These are phyloP conservation scores for Euclidium syriacum DNA, from an alignment of 345 rosid genomes.

Conservation along the genomic window DNA sequence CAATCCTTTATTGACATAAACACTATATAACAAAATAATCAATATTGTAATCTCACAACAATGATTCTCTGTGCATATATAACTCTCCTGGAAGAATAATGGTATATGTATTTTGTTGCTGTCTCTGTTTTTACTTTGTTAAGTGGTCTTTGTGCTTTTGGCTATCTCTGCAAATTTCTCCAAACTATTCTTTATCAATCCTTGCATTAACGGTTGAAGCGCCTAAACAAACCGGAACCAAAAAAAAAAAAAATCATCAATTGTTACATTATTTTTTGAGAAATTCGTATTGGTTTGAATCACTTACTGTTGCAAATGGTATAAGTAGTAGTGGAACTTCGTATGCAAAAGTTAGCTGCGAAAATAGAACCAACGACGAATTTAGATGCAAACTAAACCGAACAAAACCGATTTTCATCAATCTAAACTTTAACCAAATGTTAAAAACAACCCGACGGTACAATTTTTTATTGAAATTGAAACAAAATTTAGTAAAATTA, in stretches of 20 bases:
- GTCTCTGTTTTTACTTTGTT: too few species aligned
- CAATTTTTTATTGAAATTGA: too few species aligned
- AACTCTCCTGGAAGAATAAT: conserved; percentile 8
- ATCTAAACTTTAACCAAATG: too few species aligned
- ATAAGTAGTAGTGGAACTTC: conserved; percentile 77
- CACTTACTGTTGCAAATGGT: conserved; percentile 87
- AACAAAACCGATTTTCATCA: too few species aligned
- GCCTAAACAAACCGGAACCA: too few species aligned
- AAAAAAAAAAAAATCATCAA: neutral
- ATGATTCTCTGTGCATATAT: conserved; percentile 26
- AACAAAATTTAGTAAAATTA: too few species aligned
- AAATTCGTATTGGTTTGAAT: neutral
- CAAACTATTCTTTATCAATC: conserved; percentile 55
- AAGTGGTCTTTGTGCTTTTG: conserved; percentile 26
- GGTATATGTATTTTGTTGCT: neutral
- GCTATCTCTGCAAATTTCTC: conserved; percentile 55
- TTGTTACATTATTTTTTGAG: neutral
- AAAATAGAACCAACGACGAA: conserved; percentile 9
- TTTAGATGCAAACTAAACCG: too few species aligned
- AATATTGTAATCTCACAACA: conserved; percentile 6
- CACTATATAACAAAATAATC: neutral
- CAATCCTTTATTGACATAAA: neutral
- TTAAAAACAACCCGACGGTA: too few species aligned
- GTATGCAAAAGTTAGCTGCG: conserved; percentile 89
- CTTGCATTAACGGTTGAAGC: conserved; percentile 75